Evolutionary conservation across 2,329 filamentous ascomycete genomes (phyloP).

Genomic region (Diaporthe sp.): DNA sequence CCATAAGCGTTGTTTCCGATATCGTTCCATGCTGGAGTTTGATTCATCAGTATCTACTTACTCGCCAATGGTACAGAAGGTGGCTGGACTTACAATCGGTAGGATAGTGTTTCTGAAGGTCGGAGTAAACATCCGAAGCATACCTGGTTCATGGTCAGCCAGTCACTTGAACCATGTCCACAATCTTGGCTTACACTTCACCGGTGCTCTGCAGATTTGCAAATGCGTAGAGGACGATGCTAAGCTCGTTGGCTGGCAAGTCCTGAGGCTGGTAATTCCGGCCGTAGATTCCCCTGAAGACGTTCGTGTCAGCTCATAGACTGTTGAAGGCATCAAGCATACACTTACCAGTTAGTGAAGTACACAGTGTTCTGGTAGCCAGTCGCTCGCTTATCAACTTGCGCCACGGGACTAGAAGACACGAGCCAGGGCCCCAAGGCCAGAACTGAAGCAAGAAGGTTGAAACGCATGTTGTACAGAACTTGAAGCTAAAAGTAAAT

Average conservation of each 20-base stretch:
- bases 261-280: slow-evolving; percentile 78
- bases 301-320: background rate
- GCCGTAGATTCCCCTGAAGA: slow-evolving; percentile 74
- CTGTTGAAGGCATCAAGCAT: background rate
- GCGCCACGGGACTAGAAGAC: slow-evolving; percentile 13
- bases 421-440: background rate
- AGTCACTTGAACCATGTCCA: too few relatives aligned
- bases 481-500: background rate
- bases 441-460: background rate
- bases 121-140: slow-evolving; percentile 76
- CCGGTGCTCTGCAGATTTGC: slow-evolving; percentile 79
- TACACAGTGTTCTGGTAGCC: slow-evolving; percentile 58
- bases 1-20: slow-evolving; percentile 80
- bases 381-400: slow-evolving; percentile 28
- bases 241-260: slow-evolving; percentile 76
- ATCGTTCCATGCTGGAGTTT: slow-evolving; percentile 65
- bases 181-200: slow-evolving; percentile 67
- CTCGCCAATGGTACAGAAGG: too few relatives aligned
- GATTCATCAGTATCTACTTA: background rate
- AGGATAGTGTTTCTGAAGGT: slow-evolving; percentile 78
- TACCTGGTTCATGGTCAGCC: slow-evolving; percentile 57
- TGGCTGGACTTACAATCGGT: slow-evolving; percentile 63
- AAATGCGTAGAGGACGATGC: slow-evolving; percentile 84
- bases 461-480: slow-evolving; percentile 14
- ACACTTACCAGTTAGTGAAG: slow-evolving; percentile 59